Evolutionary conservation across 352 stramenopile genomes (phyloP).

Genomic region (Pythium periplocum): DNA sequence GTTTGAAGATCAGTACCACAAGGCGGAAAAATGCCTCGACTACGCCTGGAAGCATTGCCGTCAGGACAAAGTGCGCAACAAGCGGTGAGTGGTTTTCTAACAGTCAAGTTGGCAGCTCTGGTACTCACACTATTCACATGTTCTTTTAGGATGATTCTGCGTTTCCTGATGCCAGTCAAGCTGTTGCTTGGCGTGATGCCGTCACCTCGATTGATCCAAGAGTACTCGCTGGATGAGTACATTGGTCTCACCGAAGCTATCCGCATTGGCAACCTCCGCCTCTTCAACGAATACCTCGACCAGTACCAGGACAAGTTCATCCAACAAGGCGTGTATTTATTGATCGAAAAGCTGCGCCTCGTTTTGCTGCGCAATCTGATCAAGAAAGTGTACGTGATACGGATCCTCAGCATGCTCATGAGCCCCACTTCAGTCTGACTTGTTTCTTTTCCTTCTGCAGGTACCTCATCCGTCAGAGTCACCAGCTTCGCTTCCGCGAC

Average conservation of each 20-base stretch:
- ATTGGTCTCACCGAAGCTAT: conserved; percentile 89
- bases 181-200: conserved; percentile 91
- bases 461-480: conserved; percentile 75
- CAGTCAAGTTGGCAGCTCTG: background rate
- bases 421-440: background rate
- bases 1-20: conserved; percentile 96
- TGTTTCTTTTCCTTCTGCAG: conserved; percentile 19
- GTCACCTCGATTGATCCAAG: conserved; percentile 84
- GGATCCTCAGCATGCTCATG: background rate
- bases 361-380: conserved; percentile 95
- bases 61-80: conserved; percentile 81
- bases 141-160: conserved; percentile 81
- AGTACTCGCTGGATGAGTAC: conserved; percentile 87
- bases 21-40: conserved; percentile 91
- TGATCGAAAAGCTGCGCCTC: conserved; percentile 95
- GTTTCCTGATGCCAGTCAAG: conserved; percentile 94
- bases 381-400: conserved; percentile 90
- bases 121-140: background rate
- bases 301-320: conserved; percentile 90
- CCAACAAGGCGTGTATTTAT: conserved; percentile 91
- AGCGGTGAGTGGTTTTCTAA: conserved; percentile 32
- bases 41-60: conserved; percentile 94
- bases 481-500: conserved; percentile 89
- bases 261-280: conserved; percentile 86
- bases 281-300: conserved; percentile 90